Evolutionary conservation across 768 basidiomycete genomes (phyloP).

Genomic region (Mycena sanguinolenta): DNA sequence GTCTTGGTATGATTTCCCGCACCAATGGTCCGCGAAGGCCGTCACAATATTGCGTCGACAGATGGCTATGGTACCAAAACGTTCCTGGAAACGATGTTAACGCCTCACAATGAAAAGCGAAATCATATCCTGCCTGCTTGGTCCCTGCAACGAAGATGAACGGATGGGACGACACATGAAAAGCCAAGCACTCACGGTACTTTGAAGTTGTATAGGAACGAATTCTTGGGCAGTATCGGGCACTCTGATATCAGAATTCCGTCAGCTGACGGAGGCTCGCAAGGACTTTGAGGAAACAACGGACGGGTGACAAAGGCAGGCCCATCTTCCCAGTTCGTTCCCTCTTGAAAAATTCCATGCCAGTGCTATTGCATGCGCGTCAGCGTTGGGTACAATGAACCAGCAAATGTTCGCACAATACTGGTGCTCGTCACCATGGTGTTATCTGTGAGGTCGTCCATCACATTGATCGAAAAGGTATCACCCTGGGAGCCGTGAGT

Average conservation of each 20-base stretch:
- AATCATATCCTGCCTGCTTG: background rate
- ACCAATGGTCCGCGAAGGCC: background rate
- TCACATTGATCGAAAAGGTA: slow-evolving; percentile 57
- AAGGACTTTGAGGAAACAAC: background rate
- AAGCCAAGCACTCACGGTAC: slow-evolving; percentile 32
- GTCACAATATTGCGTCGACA: background rate
- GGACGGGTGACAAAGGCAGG: slow-evolving; percentile 44
- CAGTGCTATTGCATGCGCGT: slow-evolving; percentile 58
- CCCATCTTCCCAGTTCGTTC: slow-evolving; percentile 62
- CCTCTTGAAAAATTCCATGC: slow-evolving; percentile 64
- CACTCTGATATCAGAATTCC: slow-evolving; percentile 55
- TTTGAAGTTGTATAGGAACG: slow-evolving; percentile 59
- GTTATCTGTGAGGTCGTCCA: slow-evolving; percentile 58
- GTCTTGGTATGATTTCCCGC: background rate
- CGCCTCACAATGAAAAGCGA: too few relatives aligned
- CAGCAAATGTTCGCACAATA: slow-evolving; percentile 43
- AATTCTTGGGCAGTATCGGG: slow-evolving; percentile 56
- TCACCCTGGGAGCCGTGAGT: slow-evolving; percentile 26
- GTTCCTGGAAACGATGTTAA: background rate
- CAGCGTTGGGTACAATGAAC: background rate
- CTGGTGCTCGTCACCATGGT: slow-evolving; percentile 47
- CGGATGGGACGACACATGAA: too few relatives aligned
- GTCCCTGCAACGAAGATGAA: background rate
- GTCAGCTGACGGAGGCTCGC: slow-evolving; percentile 24
- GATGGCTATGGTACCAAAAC: background rate